Base-by-base conservation (phyloP, 1,139 yeast species). In the Nakaseomyces delphensis region DNA sequence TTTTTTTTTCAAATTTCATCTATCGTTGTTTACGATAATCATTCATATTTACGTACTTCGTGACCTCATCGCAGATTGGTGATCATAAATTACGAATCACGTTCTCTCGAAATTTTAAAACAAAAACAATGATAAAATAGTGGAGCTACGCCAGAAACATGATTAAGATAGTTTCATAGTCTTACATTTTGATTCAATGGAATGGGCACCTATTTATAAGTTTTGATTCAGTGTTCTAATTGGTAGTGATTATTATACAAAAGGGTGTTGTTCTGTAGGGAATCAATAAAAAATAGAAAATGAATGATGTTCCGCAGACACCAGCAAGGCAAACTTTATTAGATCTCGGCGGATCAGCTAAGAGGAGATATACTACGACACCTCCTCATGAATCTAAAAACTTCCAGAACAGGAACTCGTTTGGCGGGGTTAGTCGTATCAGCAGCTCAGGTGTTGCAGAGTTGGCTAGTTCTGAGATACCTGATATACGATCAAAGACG, bases 281-380 rank as follows among this genome's bases (percentile, higher is more conserved):
- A 9, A 21, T 21, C 24, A 21, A 6, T 4, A 18, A 16, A n/a
- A 13, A 31, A 16, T 11, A 10, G 7, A 14, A 11, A 18, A 16
- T 18, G 35, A 31, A 9, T 14, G 35, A 31, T 13, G 18, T 18
- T 8, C 35, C 35, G 3, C 16, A 21, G 20, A 36, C 39, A 5
- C 39, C 39, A 3, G 29, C 39, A 2, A 36, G 25, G 31, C 29
- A 24, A 21, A 36, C 39, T 1, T 6, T 31, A 13, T 25, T 18
- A n/a, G 27, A 20, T 21, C 15, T 16, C 4, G n/a, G 23, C 16
- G 31, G 30, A 11, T 16, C 21, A 6, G 16, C 38, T 14, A 40
- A 42, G 30, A 43, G 48, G 24, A 32, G 48, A 27, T 42, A 45
- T 35, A 45, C 48, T 3, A 45, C 47, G 7, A 39, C 42, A n/a